Percentiles rank a stretch among this genome's conserved stretches.
phyloP scores from a whole-genome alignment of 2,329 filamentous ascomycete genomes.

The Alternaria angustiovoidea region DNA sequence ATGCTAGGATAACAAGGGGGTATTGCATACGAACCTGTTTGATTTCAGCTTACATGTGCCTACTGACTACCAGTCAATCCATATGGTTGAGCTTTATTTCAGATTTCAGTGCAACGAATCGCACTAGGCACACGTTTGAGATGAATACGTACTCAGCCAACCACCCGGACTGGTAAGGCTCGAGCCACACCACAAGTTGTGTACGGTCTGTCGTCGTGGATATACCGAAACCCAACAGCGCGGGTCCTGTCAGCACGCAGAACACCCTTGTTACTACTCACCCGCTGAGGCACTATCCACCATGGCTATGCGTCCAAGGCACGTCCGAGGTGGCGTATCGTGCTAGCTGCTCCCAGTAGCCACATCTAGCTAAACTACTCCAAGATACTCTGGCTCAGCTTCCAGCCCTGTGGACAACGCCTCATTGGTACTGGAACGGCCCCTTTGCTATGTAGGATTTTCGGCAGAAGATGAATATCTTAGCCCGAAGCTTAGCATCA shows the following conservation, averaged over 20 bases:
- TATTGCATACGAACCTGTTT: not conserved
- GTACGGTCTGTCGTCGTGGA: constrained; percentile 20
- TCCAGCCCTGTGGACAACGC: constrained; percentile 17
- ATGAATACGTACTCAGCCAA: constrained; percentile 28
- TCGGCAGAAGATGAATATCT: constrained; percentile 28
- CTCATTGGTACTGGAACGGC: constrained; percentile 22
- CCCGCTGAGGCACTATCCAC: constrained; percentile 43
- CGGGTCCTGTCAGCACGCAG: constrained; percentile 41
- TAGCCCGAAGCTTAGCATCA: constrained; percentile 26
- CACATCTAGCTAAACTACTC: constrained; percentile 19
- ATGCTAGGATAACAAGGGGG: not conserved
- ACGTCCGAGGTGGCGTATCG: constrained; percentile 28
- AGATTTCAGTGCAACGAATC: not conserved
- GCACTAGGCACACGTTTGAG: not conserved
- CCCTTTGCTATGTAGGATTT: constrained; percentile 30
- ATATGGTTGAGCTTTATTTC: not conserved
- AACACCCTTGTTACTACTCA: constrained; percentile 32
- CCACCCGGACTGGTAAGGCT: constrained; percentile 29
- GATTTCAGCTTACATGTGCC: too few relatives aligned
- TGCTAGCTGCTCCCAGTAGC: constrained; percentile 19
- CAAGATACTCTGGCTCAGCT: constrained; percentile 27
- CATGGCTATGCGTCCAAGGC: constrained; percentile 28
- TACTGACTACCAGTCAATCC: not conserved
- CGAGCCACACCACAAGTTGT: constrained; percentile 32
- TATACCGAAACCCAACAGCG: constrained; percentile 19